Base-by-base conservation (phyloP, 768 basidiomycete species). In the Hericium erinaceus region DNA sequence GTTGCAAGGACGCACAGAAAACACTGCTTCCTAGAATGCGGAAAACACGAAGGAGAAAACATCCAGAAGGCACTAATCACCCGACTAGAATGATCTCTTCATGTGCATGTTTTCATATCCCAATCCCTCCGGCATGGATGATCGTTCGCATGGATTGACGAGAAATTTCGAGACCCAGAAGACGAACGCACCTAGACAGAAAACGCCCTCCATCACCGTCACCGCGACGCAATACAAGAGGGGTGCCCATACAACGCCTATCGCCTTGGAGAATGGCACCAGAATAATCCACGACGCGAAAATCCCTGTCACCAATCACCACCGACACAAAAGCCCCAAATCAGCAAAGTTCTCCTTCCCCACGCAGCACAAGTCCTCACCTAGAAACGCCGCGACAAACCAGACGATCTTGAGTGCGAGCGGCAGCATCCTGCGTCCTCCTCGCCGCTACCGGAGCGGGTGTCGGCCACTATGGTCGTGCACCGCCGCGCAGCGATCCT, bases 121-220 rank as follows among this genome's bases (percentile, higher is more conserved):
- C 8, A 33, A 33, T 33, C 5, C 33, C 33, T 33, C 33, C 33
- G 33, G 9, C 8, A 33, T 10, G 33, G 9, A 10, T 8, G 33
- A 33, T 26, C 8, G 28, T 3, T 7, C 46, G 20, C 44, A 28
- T 33, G 37, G 16, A 11, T 7, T 39, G 48, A 52, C 49, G 16
- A 18, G 28, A 20, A n/a, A 38, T 20, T 48, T 20, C n/a, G 39
- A 26, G 18, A 22, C 12, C 26, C 49, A 38, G 24, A 15, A n/a
- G 13, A 4, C 4, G 0, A 49, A 51, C 77, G 53, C 56, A 84
- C 85, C 84, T 2, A 87, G 66, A 64, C 80, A 83, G 64, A 87
- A 84, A 9, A 76, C 70, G 2, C 74, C 77, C 59, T 87, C 78
- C 58, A 84, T 64, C 7, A 80, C 51, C 1, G 81, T 78, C 55